Evolutionary conservation across 495 filamentous ascomycete genomes (phyloP).

Genomic region (Ramalina intermedia): DNA sequence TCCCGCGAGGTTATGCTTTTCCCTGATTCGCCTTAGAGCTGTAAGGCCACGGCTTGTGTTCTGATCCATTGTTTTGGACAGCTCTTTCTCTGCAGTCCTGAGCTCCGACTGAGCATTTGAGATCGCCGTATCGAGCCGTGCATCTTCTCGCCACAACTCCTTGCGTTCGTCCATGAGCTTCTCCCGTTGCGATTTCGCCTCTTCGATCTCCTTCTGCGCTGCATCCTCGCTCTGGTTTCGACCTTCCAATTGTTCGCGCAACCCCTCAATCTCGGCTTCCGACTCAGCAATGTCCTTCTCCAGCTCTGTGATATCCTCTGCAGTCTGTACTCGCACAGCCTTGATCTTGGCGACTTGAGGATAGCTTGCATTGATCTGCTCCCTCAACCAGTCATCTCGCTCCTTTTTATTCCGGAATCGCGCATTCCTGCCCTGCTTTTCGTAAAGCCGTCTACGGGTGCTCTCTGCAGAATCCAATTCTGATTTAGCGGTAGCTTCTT

Average conservation of each 20-base stretch:
- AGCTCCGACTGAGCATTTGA: conserved; percentile 57
- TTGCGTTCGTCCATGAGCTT: conserved; percentile 77
- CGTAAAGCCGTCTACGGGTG: conserved; percentile 65
- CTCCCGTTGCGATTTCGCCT: conserved; percentile 68
- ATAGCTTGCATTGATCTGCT: conserved; percentile 71
- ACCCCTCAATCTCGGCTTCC: conserved; percentile 54
- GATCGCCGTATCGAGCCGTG: conserved; percentile 67
- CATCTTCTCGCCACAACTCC: conserved; percentile 80
- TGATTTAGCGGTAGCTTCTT: conserved; percentile 54
- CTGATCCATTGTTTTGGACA: conserved; percentile 79
- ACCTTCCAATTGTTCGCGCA: conserved; percentile 63
- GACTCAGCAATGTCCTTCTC: conserved; percentile 54
- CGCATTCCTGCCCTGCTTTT: conserved; percentile 84
- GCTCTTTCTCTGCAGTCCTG: conserved; percentile 55
- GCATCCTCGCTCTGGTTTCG: conserved; percentile 57
- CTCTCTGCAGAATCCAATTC: conserved; percentile 65
- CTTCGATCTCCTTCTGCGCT: conserved; percentile 56
- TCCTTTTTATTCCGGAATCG: conserved; percentile 80
- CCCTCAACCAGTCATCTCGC: conserved; percentile 68
- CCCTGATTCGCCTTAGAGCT: conserved; percentile 65
- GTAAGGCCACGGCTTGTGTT: conserved; percentile 72
- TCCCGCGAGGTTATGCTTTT: conserved; percentile 62
- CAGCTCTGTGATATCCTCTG: conserved; percentile 69
- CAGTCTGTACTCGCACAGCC: conserved; percentile 63
- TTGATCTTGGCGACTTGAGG: conserved; percentile 61